Evolutionary conservation across 371 early-diverging fungal genomes (phyloP).

Genomic region (Rhizopus microsporus): DNA sequence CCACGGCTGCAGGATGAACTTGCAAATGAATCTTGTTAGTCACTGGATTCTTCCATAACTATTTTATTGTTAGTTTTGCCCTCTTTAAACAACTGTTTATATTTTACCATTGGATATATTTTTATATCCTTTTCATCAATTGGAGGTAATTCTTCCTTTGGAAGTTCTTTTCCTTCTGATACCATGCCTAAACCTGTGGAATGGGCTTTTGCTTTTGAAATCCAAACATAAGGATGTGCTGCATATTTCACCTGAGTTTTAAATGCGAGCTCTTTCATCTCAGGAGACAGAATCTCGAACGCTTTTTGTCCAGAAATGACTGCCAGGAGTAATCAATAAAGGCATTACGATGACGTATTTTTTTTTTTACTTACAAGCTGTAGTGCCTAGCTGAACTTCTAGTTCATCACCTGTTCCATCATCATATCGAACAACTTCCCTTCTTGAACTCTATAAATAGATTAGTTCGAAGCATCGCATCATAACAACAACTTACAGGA

Average conservation of each 20-base stretch:
- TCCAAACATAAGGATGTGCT: slow-evolving; percentile 54
- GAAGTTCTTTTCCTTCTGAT: slow-evolving; percentile 44
- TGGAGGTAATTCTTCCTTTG: slow-evolving; percentile 38
- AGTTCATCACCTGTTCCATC: slow-evolving; percentile 43
- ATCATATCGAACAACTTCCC: slow-evolving; percentile 45
- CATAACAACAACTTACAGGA: slow-evolving; percentile 34
- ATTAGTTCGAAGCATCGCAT: background rate
- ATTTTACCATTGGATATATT: slow-evolving; percentile 50
- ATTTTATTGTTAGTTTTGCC: background rate
- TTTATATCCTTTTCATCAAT: slow-evolving; percentile 45
- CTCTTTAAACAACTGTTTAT: background rate
- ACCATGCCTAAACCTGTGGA: slow-evolving; percentile 51
- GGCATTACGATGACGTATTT: background rate
- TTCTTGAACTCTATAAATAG: slow-evolving; percentile 35
- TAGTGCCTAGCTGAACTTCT: slow-evolving; percentile 53
- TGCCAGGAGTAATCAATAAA: slow-evolving; percentile 6
- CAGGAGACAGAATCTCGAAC: slow-evolving; percentile 48
- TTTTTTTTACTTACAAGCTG: slow-evolving; percentile 42
- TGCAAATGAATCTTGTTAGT: slow-evolving; percentile 52
- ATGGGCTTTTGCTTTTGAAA: slow-evolving; percentile 45
- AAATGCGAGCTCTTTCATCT: slow-evolving; percentile 49
- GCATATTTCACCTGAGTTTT: slow-evolving; percentile 53
- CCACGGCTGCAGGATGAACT: slow-evolving; percentile 48
- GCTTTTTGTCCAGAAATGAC: slow-evolving; percentile 53
- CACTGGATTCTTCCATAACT: slow-evolving; percentile 56